Evolutionary conservation across 129 eudicot genomes (phyloP), one percentile per base, ranked within the genome.

Genomic region (Ambrosia trifida): DNA sequence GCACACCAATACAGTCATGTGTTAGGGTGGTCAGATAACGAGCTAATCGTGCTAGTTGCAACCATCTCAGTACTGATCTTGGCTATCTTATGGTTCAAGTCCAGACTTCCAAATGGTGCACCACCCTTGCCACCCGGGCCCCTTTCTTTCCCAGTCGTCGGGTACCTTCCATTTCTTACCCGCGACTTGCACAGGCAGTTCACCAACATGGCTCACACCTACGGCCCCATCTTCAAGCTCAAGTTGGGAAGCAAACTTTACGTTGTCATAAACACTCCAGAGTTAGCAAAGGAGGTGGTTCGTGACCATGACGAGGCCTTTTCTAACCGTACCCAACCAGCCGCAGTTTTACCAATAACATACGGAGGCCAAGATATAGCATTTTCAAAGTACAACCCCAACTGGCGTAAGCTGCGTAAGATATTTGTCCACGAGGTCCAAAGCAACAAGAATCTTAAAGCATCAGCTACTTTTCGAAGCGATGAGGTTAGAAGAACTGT

Each of bases 211-310:
- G 71, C 57, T 45, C 71, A 24, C 18, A 20, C 40, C 40, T 66
- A 66, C 10, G 71, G 71, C 2, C 71, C 71, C 7, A 53, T 66
- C 31, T 66, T 66, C 69, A 64, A 64, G 69, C 40, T 64, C 5
- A 43, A 10, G n/a, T 18, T 64, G 35, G 69, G 69, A 64, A 16
- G 52, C 69, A 64, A 64, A 40, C 69, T 64, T 40, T 16, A 64
- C 5, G 69, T 64, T 40, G 69, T 40, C 51, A 64, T 64, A 18
- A 64, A 18, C 46, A 64, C 35, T 7, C 32, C 51, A 1, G 52
- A 64, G 52, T 64, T 64, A 4, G 68, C 32, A 8, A 64, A 64
- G 33, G 68, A 6, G 51, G 28, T 24, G 70, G 56, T 44, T 20
- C 53, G 47, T 14, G 73, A 69, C 61, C 49, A 50, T 31, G 73